These are phyloP conservation scores for Selenicereus undatus DNA, from an alignment of 148 eudicot species.

Conservation along the genomic window DNA sequence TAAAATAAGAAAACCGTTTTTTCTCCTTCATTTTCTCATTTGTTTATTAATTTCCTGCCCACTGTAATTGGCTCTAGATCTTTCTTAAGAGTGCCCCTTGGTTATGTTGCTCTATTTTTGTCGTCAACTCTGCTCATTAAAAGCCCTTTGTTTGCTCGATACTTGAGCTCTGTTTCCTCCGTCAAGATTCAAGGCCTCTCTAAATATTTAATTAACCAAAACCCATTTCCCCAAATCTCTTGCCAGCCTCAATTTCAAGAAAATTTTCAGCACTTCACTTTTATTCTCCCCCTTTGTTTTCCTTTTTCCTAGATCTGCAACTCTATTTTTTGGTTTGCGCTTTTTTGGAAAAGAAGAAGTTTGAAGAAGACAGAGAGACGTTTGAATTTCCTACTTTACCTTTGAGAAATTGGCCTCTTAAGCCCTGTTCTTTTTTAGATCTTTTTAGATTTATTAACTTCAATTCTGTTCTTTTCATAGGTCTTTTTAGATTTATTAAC, in stretches of 20 bases:
- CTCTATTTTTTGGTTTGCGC: not conserved
- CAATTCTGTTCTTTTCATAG: too few relatives aligned
- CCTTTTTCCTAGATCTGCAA: not conserved
- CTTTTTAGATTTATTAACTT: too few relatives aligned
- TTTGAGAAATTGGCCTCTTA: conserved; percentile 6
- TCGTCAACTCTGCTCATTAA: not conserved
- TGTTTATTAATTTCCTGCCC: not conserved
- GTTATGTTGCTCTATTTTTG: conserved; percentile 19
- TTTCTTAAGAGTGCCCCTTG: not conserved
- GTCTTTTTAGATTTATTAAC: too few relatives aligned
- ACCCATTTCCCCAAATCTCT: conserved; percentile 16
- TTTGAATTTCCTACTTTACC: not conserved
- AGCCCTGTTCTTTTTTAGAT: too few relatives aligned
- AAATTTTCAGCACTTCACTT: conserved; percentile 1
- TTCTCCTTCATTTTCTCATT: not conserved
- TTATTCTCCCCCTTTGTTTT: not conserved
- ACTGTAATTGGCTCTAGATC: conserved; percentile 3
- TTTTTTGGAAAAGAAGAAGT: too few relatives aligned
- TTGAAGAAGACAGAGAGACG: not conserved
- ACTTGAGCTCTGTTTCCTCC: not conserved
- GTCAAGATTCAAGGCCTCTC: not conserved
- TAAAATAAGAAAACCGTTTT: not conserved
- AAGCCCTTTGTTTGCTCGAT: not conserved
- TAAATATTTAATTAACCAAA: conserved; percentile 4
- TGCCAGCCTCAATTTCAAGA: not conserved